Evolutionary conservation across 768 basidiomycete genomes (phyloP), one percentile per base, ranked within the genome.

Genomic region (Termitomyces sp.): DNA sequence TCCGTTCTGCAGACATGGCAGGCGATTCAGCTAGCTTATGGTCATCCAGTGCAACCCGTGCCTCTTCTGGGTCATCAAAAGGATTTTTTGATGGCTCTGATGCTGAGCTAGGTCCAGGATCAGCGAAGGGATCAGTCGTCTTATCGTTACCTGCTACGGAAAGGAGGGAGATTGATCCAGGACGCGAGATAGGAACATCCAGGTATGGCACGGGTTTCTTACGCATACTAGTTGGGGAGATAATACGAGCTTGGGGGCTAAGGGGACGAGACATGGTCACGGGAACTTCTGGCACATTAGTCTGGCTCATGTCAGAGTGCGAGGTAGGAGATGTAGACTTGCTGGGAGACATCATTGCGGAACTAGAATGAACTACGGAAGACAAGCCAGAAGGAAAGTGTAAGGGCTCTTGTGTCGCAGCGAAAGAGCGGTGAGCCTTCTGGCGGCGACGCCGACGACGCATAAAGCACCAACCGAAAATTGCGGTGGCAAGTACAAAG

Each of bases 131-230:
- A 49, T 63, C 46, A 18, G 27, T 31, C 42, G 26, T 16, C 39
- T 37, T 26, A 14, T 29, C 53, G 10, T 57, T 37, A 18, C 20
- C 34, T 27, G 24, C 18, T 13, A 46, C 24, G 43, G 14, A 24
- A 46, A 42, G 18, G 37, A 51, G 10, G 29, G 24, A 39, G 4
- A 31, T 44, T 12, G 46, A 49, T 14, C 20, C 53, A n/a, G 49
- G 46, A 39, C 47, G 46, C 32, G 54, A 48, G 22, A 44, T 10
- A 18, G 55, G 59, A 27, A 50, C 26, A 20, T 63, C 60, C 20
- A 60, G 39, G 51, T 56, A 64, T 22, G 64, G 57, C 5, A 63
- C 59, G 14, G 63, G 61, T 51, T 65, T 64, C 56, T 56, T 65
- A 39, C 57, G 62, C 20, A 39, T 29, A 10, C 10, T 34, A 3